Base-by-base conservation (phyloP, 2,329 filamentous ascomycete genomes). In the Ceratocystis smalleyi region DNA sequence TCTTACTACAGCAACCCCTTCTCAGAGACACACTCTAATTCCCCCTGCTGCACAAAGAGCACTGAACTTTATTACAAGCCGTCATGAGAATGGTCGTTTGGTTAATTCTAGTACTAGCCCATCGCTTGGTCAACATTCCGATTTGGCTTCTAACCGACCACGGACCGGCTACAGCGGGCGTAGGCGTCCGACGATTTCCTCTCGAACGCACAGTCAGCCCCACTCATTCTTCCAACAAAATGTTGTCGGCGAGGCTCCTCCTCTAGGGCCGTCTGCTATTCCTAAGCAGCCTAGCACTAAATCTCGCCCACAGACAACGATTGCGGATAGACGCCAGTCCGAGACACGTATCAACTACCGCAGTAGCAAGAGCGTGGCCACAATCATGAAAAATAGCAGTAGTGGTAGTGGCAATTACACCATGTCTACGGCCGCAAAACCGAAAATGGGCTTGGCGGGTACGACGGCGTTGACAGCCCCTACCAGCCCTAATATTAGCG, bases 61-160 rank as follows among this genome's bases (percentile, higher is more conserved):
- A 6, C 72, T 83, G 8, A 74, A 78, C 17, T 82, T 79, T 67
- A 79, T 81, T 32, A 70, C 78, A 15, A 77, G 74, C 43, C 77
- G 77, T 32, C 65, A 66, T 22, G 62, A 66, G 3, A 69, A 71
- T 43, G 66, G 68, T 1, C 69, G 66, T 22, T 17, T 70, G 12
- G 15, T 35, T 35, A 57, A n/a, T 24, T 70, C 71, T 43, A 65
- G 70, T 5, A 64, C 71, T 35, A 62, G 66, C 8, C 67, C 70
- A 5, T 49, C 63, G 4, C 67, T 62, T 3, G 55, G 60, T 43
- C 49, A 43, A 5, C 47, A 40, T 17, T 12, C 59, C 1, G 54
- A 62, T 5, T 35, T 51, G 3, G 32, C 49, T 8, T 27, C 62
- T 19, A 69, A 72, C 68, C 77, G 80, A 54, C 81, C 81, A 1